phyloP scores from a whole-genome alignment of 805 yeast species.

The Candida nitratophila region DNA sequence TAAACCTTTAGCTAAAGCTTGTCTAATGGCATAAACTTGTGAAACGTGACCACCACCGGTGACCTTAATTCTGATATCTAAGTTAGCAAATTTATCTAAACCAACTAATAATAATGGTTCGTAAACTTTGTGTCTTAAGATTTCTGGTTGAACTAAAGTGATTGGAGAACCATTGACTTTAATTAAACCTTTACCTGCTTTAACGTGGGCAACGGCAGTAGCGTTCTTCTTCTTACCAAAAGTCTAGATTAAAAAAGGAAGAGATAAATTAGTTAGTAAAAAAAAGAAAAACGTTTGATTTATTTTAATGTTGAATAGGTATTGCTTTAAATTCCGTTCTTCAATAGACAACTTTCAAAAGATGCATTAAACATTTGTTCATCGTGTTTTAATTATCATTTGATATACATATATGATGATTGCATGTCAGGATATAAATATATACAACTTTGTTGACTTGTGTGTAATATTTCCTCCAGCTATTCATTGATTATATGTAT shows the following conservation, averaged over 20 bases:
- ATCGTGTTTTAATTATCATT: no score
- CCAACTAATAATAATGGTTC: slow-evolving; percentile 98
- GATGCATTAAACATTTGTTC: no score
- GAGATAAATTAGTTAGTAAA: neutral
- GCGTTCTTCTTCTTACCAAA: slow-evolving; percentile 99
- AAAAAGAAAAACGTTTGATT: no score
- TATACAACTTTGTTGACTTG: no score
- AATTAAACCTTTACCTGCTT: slow-evolving; percentile 98
- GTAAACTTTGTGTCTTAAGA: slow-evolving; percentile 98
- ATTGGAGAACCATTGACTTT: slow-evolving; percentile 99
- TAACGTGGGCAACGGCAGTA: slow-evolving; percentile 99
- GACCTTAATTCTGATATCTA: slow-evolving; percentile 98
- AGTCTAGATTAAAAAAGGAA: slow-evolving; percentile 52
- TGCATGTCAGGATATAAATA: no score
- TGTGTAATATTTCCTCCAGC: no score
- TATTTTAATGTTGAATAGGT: no score
- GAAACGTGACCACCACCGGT: slow-evolving; percentile 99
- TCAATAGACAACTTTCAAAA: no score
- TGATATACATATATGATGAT: no score
- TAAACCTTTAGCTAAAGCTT: slow-evolving; percentile 99
- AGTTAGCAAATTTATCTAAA: slow-evolving; percentile 95
- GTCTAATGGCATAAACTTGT: slow-evolving; percentile 99
- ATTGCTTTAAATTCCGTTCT: no score
- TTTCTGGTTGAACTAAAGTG: slow-evolving; percentile 98
- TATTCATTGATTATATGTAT: no score